phyloP scores from a whole-genome alignment of 495 filamentous ascomycete species.

The Emericellopsis terricola region DNA sequence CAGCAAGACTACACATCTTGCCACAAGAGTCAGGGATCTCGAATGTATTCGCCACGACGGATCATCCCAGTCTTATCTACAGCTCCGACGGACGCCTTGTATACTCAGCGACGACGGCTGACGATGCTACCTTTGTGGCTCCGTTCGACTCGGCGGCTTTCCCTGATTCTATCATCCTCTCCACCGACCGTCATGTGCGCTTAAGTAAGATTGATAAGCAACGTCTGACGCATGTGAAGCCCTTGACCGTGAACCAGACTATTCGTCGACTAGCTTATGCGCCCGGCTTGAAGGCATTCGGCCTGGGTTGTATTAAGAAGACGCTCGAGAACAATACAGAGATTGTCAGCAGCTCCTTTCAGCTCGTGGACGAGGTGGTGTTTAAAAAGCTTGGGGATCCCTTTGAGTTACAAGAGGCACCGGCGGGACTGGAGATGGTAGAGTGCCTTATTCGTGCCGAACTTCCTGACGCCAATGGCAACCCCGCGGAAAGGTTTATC shows the following conservation, averaged over 20 bases:
- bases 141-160: slow-evolving; percentile 69
- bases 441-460: slow-evolving; percentile 71
- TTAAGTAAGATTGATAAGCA: slow-evolving; percentile 71
- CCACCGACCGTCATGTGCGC: slow-evolving; percentile 57
- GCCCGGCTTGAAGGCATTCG: slow-evolving; percentile 59
- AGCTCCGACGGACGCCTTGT: slow-evolving; percentile 71
- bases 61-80: slow-evolving; percentile 87
- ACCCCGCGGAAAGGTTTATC: slow-evolving; percentile 60
- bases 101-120: slow-evolving; percentile 90
- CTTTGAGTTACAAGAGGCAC: slow-evolving; percentile 22
- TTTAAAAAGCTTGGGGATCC: slow-evolving; percentile 25
- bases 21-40: slow-evolving; percentile 41
- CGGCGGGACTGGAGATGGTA: slow-evolving; percentile 54
- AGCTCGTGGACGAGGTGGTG: slow-evolving; percentile 32
- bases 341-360: slow-evolving; percentile 27
- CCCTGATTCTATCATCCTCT: slow-evolving; percentile 62
- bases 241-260: slow-evolving; percentile 60
- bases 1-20: slow-evolving; percentile 61
- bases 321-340: slow-evolving; percentile 27
- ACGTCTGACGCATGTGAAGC: slow-evolving; percentile 70
- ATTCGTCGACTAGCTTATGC: slow-evolving; percentile 81
- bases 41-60: slow-evolving; percentile 85
- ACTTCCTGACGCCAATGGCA: slow-evolving; percentile 42
- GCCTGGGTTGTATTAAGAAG: slow-evolving; percentile 66
- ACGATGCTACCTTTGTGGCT: slow-evolving; percentile 63